Conservation (phyloP, 176 grass and related monocot genomes). For the Carex pumila region DNA sequence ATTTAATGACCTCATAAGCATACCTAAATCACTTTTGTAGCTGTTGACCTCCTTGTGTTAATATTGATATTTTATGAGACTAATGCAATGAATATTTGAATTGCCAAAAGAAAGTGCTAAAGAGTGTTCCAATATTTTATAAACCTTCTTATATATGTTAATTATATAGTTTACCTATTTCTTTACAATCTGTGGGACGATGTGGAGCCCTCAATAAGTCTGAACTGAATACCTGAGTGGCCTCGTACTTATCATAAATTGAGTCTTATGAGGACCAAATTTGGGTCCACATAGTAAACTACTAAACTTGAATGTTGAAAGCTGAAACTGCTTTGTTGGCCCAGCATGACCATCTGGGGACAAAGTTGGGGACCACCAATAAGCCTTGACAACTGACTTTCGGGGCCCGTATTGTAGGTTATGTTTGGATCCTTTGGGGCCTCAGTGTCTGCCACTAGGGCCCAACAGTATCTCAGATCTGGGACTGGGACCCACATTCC, state of each 20-base stretch:
- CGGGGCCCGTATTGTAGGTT: neutral
- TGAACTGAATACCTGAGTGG: neutral
- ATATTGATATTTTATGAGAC: neutral
- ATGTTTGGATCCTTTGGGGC: neutral
- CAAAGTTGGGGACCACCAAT: neutral
- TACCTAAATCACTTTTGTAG: too few relatives aligned
- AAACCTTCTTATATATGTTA: neutral
- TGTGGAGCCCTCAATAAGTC: neutral
- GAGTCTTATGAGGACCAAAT: neutral
- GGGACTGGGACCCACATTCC: neutral
- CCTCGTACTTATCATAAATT: neutral
- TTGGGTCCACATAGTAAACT: neutral
- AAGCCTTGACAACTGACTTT: neutral
- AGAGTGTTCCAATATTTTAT: neutral
- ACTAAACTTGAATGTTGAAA: neutral
- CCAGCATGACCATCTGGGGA: neutral
- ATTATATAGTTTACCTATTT: neutral
- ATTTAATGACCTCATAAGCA: neutral
- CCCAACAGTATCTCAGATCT: neutral
- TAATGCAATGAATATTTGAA: neutral
- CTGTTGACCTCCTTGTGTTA: too few relatives aligned
- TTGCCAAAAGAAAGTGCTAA: too few relatives aligned
- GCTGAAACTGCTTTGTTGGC: neutral
- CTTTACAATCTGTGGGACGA: neutral
- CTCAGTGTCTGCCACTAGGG: neutral